These are phyloP conservation scores for Colletotrichum somersetense DNA, from an alignment of 2,329 filamentous ascomycete species.

Conservation along the genomic window DNA sequence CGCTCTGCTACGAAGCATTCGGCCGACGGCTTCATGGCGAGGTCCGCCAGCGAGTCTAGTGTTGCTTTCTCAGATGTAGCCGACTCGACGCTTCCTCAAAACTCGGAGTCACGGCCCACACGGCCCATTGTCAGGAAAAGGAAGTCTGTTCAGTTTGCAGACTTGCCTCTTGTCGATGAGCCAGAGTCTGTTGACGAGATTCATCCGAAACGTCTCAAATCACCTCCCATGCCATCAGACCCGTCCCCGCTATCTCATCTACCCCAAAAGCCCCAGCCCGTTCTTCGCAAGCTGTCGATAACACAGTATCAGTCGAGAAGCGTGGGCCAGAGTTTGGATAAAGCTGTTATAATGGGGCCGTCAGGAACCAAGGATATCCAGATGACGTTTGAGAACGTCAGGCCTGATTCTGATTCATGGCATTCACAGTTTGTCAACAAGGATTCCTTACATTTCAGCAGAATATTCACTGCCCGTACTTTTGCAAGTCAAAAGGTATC, in stretches of 20 bases:
- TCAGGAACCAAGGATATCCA: slow-evolving; percentile 20
- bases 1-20: slow-evolving; percentile 28
- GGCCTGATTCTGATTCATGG: slow-evolving; percentile 44
- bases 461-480: slow-evolving; percentile 51
- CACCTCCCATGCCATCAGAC: slow-evolving; percentile 17
- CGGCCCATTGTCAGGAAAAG: slow-evolving; percentile 43
- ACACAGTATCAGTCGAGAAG: slow-evolving; percentile 31
- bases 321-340: slow-evolving; percentile 22
- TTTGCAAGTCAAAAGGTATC: slow-evolving; percentile 43
- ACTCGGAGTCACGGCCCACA: background rate
- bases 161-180: slow-evolving; percentile 48
- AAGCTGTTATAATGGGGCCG: slow-evolving; percentile 32
- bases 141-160: slow-evolving; percentile 48
- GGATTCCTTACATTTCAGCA: slow-evolving; percentile 50
- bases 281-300: slow-evolving; percentile 29
- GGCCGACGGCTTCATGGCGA: background rate
- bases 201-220: slow-evolving; percentile 28
- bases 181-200: slow-evolving; percentile 43
- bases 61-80: slow-evolving; percentile 8
- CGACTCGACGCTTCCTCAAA: slow-evolving; percentile 1
- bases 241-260: slow-evolving; percentile 3
- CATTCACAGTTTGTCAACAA: slow-evolving; percentile 45
- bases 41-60: slow-evolving; percentile 31
- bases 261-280: background rate
- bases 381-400: slow-evolving; percentile 38